Percentiles rank a stretch among this genome's conserved stretches.
These are phyloP conservation scores for Globisporangium polare DNA, from an alignment of 352 stramenopile species.

Conservation along the genomic window DNA sequence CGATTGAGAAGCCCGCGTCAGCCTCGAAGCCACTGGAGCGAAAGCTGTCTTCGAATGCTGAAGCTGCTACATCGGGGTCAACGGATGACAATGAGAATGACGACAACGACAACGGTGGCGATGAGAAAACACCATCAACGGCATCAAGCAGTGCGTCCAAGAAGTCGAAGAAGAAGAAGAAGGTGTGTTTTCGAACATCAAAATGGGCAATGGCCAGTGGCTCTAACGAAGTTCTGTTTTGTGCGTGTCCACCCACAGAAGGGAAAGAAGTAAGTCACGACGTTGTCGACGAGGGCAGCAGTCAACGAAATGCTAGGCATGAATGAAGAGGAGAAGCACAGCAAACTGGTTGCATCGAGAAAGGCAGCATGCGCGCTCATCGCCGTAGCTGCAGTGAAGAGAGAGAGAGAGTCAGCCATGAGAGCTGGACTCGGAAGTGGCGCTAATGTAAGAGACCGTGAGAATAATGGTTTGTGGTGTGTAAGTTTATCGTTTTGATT, in stretches of 20 bases:
- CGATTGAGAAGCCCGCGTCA: conserved; percentile 17
- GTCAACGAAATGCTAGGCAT: too few relatives aligned
- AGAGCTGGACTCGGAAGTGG: not conserved
- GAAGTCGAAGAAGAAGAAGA: conserved; percentile 76
- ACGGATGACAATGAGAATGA: conserved; percentile 24
- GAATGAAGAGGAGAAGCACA: too few relatives aligned
- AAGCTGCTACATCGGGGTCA: not conserved
- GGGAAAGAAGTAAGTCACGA: conserved; percentile 5
- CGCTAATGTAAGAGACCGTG: not conserved
- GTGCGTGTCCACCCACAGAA: not conserved
- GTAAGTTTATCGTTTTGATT: conserved; percentile 7
- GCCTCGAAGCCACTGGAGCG: conserved; percentile 17
- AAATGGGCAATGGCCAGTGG: not conserved
- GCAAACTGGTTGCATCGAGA: too few relatives aligned
- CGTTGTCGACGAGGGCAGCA: not conserved
- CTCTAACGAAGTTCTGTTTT: not conserved
- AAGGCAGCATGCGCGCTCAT: too few relatives aligned
- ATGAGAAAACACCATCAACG: conserved; percentile 23
- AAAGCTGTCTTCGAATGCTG: not conserved
- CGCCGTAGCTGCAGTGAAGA: not conserved
- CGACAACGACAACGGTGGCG: conserved; percentile 28
- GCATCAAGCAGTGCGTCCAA: conserved; percentile 29
- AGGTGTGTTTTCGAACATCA: conserved; percentile 22
- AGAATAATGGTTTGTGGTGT: not conserved
- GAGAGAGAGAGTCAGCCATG: not conserved